Evolutionary conservation across 805 yeast genomes (phyloP).

Genomic region (Soucietia sequanensis): DNA sequence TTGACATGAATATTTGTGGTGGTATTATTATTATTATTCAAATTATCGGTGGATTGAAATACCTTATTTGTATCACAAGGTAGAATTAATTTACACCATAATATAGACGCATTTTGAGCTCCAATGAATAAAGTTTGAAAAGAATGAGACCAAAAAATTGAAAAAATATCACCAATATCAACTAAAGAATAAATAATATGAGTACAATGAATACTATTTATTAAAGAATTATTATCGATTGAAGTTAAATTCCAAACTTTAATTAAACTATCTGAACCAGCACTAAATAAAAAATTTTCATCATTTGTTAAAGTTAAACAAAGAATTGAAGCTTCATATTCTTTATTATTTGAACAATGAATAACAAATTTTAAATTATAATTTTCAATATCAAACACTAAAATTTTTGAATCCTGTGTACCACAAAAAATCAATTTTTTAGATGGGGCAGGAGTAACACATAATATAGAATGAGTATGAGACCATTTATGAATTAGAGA

Average conservation of each 20-base stretch:
- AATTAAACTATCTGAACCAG: conserved; percentile 86
- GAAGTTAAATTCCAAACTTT: conserved; percentile 74
- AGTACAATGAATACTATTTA: conserved; percentile 29
- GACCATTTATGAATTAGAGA: conserved; percentile 72
- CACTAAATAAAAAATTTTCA: conserved; percentile 69
- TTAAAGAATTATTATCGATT: conserved; percentile 7
- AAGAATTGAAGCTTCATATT: conserved; percentile 74
- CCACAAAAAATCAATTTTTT: conserved; percentile 75
- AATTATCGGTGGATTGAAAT: no score
- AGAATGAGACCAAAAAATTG: conserved; percentile 65
- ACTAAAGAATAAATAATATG: conserved; percentile 79
- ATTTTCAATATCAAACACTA: conserved; percentile 65
- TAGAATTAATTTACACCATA: conserved; percentile 54
- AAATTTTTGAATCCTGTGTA: conserved; percentile 78
- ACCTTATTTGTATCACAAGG: no score
- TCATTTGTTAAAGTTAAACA: conserved; percentile 57
- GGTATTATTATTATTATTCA: no score
- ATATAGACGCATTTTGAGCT: conserved; percentile 86
- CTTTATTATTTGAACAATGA: conserved; percentile 31
- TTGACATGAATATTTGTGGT: neutral
- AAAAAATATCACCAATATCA: conserved; percentile 93
- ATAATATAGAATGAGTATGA: conserved; percentile 67
- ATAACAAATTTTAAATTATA: conserved; percentile 55
- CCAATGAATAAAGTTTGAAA: conserved; percentile 74
- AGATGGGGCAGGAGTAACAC: conserved; percentile 61